A percentile compares a stretch with the other conserved stretches of the same genome.
Conservation (phyloP, 2,329 filamentous ascomycete species). For the Myriangium duriaei region DNA sequence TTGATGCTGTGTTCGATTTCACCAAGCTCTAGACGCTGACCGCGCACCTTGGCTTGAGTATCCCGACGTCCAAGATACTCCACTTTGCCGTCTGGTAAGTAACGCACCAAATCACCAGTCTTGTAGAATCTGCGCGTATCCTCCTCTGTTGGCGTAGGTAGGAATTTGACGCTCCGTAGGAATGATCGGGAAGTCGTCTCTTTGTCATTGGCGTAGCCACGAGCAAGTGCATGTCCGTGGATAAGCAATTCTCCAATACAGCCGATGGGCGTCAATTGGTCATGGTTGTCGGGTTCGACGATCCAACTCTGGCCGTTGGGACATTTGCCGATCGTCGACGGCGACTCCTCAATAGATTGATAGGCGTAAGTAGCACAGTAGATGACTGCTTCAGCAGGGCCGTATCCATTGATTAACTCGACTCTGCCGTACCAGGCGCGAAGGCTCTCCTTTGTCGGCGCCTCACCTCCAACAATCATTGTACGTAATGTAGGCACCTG, state of each 20-base stretch:
- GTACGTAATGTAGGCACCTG: neutral
- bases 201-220: slow-evolving; percentile 28
- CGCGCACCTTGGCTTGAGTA: slow-evolving; percentile 65
- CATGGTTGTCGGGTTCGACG: neutral
- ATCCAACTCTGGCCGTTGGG: slow-evolving; percentile 23
- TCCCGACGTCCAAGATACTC: slow-evolving; percentile 55
- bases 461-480: slow-evolving; percentile 2
- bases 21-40: slow-evolving; percentile 61
- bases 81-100: slow-evolving; percentile 13
- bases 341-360: neutral
- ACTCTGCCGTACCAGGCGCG: neutral
- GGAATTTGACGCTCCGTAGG: neutral
- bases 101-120: slow-evolving; percentile 16
- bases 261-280: slow-evolving; percentile 21
- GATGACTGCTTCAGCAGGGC: slow-evolving; percentile 9
- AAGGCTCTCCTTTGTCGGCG: neutral
- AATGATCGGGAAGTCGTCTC: slow-evolving; percentile 15
- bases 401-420: slow-evolving; percentile 3
- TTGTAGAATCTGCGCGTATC: slow-evolving; percentile 4
- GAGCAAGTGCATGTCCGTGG: slow-evolving; percentile 32
- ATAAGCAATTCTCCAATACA: slow-evolving; percentile 34
- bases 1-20: slow-evolving; percentile 30
- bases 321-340: neutral
- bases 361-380: neutral
- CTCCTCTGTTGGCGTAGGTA: neutral